Conservation (phyloP, 768 basidiomycete species). For the Psilocybe cubensis region DNA sequence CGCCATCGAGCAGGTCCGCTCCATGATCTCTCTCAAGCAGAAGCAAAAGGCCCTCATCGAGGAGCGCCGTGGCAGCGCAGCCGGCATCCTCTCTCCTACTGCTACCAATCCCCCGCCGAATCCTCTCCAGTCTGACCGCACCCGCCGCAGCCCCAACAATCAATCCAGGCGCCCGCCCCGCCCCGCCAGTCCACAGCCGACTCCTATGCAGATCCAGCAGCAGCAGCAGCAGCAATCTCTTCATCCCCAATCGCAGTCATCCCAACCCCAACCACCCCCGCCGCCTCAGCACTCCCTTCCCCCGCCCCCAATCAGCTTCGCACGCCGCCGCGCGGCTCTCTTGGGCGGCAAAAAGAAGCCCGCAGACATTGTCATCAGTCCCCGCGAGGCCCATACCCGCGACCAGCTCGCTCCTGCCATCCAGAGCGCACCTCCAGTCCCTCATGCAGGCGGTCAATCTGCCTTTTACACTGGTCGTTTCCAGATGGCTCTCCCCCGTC, state of each 20-base stretch:
- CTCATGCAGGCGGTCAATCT: slow-evolving; percentile 46
- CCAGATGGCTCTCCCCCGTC: slow-evolving; percentile 68
- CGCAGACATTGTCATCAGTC: slow-evolving; percentile 79
- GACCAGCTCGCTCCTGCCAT: slow-evolving; percentile 69
- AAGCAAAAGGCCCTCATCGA: slow-evolving; percentile 75
- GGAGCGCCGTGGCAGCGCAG: slow-evolving; percentile 66
- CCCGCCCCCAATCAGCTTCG: slow-evolving; percentile 78
- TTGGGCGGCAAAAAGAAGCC: slow-evolving; percentile 73
- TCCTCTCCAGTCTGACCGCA: slow-evolving; percentile 18
- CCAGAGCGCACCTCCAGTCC: slow-evolving; percentile 77
- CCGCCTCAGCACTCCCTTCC: slow-evolving; percentile 58
- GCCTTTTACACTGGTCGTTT: slow-evolving; percentile 31
- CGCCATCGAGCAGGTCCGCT: slow-evolving; percentile 64
- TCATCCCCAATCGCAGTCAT: slow-evolving; percentile 22
- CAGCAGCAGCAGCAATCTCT: slow-evolving; percentile 30
- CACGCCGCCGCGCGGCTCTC: slow-evolving; percentile 70
- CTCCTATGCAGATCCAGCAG: slow-evolving; percentile 27
- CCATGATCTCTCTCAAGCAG: slow-evolving; percentile 66
- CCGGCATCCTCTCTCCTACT: slow-evolving; percentile 39
- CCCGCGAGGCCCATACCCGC: slow-evolving; percentile 55
- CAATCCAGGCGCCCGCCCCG: slow-evolving; percentile 24
- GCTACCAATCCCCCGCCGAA: slow-evolving; percentile 2
- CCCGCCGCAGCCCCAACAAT: slow-evolving; percentile 40
- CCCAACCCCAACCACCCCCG: slow-evolving; percentile 27
- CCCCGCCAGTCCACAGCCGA: slow-evolving; percentile 39